Base-by-base conservation (phyloP, 805 yeast species). In the Kazachstania psychrophila region DNA sequence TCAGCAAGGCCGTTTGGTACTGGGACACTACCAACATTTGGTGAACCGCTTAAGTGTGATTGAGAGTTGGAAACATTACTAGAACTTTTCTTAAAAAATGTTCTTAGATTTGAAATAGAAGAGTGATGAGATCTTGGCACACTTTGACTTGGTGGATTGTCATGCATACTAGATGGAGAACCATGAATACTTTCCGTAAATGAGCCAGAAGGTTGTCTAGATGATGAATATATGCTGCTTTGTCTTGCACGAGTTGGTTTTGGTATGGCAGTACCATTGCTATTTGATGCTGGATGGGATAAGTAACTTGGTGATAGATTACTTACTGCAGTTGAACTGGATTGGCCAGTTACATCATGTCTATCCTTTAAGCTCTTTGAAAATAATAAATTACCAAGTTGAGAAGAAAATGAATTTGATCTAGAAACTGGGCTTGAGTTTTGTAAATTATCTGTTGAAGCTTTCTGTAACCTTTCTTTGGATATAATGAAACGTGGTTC, bases 401-500 rank as follows among this genome's bases (percentile, higher is more conserved):
- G 58, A 8, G 63, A 58, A 9, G 62, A 54, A 9, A 60, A 40
- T 2, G 64, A 60, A 38, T 47, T 56, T 6, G 62, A 56, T 36
- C 62, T 49, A 14, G 56, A 57, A 23, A 54, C 38, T 15, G 56
- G 46, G 3, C 46, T 41, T 9, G 47, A 34, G 38, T 44, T 47
- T 29, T 20, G 38, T 28, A 51, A 42, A 40, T 50, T 54, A 31
- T 52, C 52, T 33, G 33, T 37, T 2, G 60, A 46, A 3, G 53
- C 45, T 35, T 52, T 58, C 34, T 58, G 62, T 10, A 60, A 42
- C 37, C 82, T 73, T 42, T 80, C 92, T 49, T 84, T 76, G 9
- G 94, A 82, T 27, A 87, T 80, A 34, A 87, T 76, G 53, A 87
- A 86, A 29, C 95, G 69, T 12, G 94, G 82, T 53, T 86, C 96